Evolutionary conservation across 345 rosid genomes (phyloP).

Genomic region (Gossypium australe): DNA sequence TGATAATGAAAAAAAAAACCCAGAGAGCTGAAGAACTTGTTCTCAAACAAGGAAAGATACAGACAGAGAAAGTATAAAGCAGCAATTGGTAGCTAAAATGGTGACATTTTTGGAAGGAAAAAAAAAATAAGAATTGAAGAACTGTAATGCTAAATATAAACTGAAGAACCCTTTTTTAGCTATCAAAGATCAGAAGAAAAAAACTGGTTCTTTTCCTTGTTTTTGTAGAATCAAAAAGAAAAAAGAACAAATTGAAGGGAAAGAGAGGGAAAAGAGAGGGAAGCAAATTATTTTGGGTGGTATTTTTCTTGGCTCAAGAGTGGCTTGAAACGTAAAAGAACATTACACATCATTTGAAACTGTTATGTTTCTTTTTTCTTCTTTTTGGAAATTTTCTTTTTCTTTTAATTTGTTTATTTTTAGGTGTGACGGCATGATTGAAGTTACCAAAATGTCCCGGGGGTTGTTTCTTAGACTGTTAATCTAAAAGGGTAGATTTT

Average conservation of each 20-base stretch:
- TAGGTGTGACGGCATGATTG: neutral
- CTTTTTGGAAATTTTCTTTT: neutral
- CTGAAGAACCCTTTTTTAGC: neutral
- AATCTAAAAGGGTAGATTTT: no score
- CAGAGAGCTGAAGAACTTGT: neutral
- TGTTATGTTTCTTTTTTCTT: neutral
- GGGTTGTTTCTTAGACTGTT: no score
- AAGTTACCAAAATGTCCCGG: conserved; percentile 8
- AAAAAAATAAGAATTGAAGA: neutral
- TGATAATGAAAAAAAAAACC: conserved; percentile 4
- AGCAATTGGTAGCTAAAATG: conserved; percentile 23
- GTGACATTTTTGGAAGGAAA: conserved; percentile 28
- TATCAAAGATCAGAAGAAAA: neutral
- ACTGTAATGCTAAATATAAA: neutral
- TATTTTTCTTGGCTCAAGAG: conserved; percentile 26
- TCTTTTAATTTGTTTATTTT: neutral
- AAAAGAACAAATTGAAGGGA: neutral
- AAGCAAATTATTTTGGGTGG: conserved; percentile 29
- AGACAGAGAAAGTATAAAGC: conserved; percentile 1
- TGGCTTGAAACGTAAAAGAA: conserved; percentile 26
- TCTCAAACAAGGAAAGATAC: conserved; percentile 14
- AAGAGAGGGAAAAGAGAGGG: neutral
- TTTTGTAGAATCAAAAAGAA: neutral
- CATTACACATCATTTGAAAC: neutral
- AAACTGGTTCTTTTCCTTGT: neutral